phyloP scores from a whole-genome alignment of 352 stramenopile genomes.

The Pythium monospermum region DNA sequence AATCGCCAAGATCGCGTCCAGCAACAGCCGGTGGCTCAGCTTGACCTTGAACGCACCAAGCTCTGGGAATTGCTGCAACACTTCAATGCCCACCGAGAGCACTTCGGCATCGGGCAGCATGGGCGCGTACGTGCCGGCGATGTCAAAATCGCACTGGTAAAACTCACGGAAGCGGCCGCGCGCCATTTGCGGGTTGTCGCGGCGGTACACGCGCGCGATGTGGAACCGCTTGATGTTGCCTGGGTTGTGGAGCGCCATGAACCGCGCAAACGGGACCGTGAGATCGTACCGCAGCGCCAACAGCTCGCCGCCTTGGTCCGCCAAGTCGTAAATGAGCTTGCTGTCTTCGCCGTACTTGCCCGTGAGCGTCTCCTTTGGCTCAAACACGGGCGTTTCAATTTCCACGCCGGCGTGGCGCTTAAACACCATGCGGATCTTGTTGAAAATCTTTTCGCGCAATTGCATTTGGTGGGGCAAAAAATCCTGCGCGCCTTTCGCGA shows the following conservation, averaged over 20 bases:
- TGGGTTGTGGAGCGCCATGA: constrained; percentile 95
- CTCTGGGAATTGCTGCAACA: constrained; percentile 82
- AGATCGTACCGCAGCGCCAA: constrained; percentile 96
- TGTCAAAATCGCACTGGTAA: constrained; percentile 99
- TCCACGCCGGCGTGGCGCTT: constrained; percentile 97
- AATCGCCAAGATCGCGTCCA: constrained; percentile 97
- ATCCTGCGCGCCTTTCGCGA: constrained; percentile 92
- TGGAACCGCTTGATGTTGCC: constrained; percentile 99
- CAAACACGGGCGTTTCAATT: constrained; percentile 98
- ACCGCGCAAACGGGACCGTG: constrained; percentile 98
- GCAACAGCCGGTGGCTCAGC: constrained; percentile 95
- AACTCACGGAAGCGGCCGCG: constrained; percentile 97
- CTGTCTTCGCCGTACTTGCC: constrained; percentile 99
- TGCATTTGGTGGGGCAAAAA: constrained; percentile 96
- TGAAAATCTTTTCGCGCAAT: constrained; percentile 95
- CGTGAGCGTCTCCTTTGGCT: constrained; percentile 98
- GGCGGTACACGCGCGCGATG: constrained; percentile 96
- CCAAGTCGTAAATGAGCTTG: constrained; percentile 99
- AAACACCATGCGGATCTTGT: constrained; percentile 97
- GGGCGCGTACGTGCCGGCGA: constrained; percentile 91
- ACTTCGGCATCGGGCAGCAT: constrained; percentile 98
- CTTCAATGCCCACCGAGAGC: constrained; percentile 92
- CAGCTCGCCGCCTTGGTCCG: constrained; percentile 96
- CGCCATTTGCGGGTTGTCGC: constrained; percentile 93
- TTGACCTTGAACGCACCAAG: constrained; percentile 95